Percentiles rank a stretch among this genome's conserved stretches.
Evolutionary conservation across 73 alveolate species (phyloP).

Genomic region (Effrenium voratum): DNA sequence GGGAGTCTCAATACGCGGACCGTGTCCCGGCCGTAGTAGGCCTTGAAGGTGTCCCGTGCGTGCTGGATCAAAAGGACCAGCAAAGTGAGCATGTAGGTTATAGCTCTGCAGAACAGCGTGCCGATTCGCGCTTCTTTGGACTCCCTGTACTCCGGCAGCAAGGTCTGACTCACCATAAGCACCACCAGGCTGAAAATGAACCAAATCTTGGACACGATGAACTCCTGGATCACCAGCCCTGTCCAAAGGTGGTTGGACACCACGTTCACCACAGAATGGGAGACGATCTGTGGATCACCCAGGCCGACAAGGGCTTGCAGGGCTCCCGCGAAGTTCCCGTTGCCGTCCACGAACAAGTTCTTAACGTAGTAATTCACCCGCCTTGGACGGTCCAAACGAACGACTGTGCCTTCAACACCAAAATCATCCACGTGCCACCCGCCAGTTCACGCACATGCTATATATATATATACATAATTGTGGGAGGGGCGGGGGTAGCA

Average conservation of each 20-base stretch:
- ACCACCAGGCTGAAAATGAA: conserved; percentile 55
- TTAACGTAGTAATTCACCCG: conserved; percentile 79
- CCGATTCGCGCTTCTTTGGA: conserved; percentile 47
- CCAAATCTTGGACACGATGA: conserved; percentile 55
- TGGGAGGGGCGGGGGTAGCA: no score
- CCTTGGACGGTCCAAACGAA: no score
- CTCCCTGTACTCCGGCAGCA: conserved; percentile 59
- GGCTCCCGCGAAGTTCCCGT: conserved; percentile 58
- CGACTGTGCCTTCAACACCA: no score
- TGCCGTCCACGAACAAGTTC: conserved; percentile 27
- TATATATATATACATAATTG: no score
- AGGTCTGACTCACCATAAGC: conserved; percentile 81
- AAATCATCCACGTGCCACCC: no score
- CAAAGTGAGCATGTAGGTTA: conserved; percentile 66
- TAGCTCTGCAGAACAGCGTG: conserved; percentile 23
- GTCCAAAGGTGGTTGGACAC: conserved; percentile 69
- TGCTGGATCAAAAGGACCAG: conserved; percentile 54
- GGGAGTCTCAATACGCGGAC: conserved; percentile 67
- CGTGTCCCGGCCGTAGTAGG: conserved; percentile 28
- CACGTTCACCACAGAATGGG: conserved; percentile 27
- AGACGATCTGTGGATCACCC: conserved; percentile 50
- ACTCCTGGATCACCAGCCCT: conserved; percentile 32
- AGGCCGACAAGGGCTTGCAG: conserved; percentile 33
- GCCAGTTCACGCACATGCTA: no score
- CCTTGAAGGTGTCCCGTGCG: conserved; percentile 38